Conservation (phyloP, 148 eudicot genomes). For the Gaultheria prostrata region DNA sequence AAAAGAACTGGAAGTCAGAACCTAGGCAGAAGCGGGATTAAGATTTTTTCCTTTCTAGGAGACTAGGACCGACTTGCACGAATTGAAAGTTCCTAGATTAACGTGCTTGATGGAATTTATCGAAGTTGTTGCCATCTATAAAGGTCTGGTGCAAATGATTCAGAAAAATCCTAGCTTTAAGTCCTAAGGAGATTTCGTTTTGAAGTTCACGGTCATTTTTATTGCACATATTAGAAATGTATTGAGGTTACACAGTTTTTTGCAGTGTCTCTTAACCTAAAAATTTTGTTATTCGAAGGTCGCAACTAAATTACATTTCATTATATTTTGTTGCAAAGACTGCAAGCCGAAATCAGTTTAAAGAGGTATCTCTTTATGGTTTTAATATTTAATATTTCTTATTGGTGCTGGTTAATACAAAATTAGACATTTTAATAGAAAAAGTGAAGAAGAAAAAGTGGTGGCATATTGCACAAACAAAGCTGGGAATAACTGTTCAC, state of each 20-base stretch:
- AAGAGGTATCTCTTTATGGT: background rate
- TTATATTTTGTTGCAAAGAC: background rate
- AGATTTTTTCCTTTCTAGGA: background rate
- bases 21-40: background rate
- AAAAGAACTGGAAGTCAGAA: background rate
- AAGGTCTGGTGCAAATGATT: background rate
- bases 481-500: background rate
- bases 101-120: background rate
- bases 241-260: background rate
- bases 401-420: background rate
- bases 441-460: background rate
- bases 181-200: background rate
- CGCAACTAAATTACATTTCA: background rate
- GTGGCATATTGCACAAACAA: background rate
- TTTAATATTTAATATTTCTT: background rate
- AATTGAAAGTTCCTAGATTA: background rate
- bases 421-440: background rate
- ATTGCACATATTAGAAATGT: background rate
- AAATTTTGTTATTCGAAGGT: background rate
- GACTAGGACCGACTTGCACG: background rate
- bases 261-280: background rate
- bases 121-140: background rate
- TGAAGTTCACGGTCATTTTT: background rate
- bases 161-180: background rate
- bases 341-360: background rate